Evolutionary conservation across 2,329 filamentous ascomycete genomes (phyloP), one percentile per base, ranked within the genome.

Genomic region (Sclerotinia borealis): DNA sequence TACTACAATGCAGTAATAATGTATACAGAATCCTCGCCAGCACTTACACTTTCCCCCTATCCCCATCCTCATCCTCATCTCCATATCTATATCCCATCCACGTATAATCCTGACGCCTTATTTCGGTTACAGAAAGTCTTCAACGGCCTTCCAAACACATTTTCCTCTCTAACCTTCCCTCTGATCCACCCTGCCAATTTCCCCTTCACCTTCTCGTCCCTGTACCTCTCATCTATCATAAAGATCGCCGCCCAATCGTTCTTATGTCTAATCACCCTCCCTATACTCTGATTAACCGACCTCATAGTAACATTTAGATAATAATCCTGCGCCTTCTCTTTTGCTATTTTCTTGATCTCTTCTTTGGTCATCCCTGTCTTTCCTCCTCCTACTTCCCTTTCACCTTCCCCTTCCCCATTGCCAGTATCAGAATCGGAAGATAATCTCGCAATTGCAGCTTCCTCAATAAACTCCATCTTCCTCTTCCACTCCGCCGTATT

Each of bases 301-400:
- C 95, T 83, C 93, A 99, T 97, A 75, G 93, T 97, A 0, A 91
- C 86, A 73, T 98, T 98, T 75, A 97, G 92, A 73, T 96, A 96
- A 72, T 91, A 96, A 65, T 93, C 90, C 59, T 88, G 80, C 2
- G 89, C 87, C 5, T 87, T 78, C 68, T 83, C 80, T 69, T 85
- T 86, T 0, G 79, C 43, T 9, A 64, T n/a, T 22, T 64, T 63
- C n/a, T n/a, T n/a, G n/a, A n/a, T n/a, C n/a, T n/a, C n/a, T n/a
- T n/a, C n/a, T n/a, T n/a, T n/a, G n/a, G n/a, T n/a, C n/a, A n/a
- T 36, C 15, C 8, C 6, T 10, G 5, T 41, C 15, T n/a, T n/a
- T 27, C n/a, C 27, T 51, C 25, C 68, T 71, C 34, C 71, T 70
- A 59, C 27, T 27, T 11, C 17, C 34, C 31, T 60, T 61, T 3